Base-by-base conservation (phyloP, 192 early-diverging fungal species). In the Coemansia sp. region DNA sequence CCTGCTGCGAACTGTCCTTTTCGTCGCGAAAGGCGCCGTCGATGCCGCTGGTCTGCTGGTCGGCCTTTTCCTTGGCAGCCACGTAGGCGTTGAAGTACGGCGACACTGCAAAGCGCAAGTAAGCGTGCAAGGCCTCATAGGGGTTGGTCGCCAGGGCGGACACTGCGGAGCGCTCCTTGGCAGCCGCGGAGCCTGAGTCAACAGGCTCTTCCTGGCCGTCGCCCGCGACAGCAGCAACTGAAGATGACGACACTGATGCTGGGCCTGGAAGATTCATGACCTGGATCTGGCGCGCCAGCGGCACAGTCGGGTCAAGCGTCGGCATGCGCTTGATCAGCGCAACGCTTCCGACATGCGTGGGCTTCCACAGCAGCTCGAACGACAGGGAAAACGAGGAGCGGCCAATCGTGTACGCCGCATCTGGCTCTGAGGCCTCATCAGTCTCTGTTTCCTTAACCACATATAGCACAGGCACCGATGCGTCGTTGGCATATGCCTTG, bases 21-120 rank as follows among this genome's bases (percentile, higher is more conserved):
- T 93, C 61, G 45, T 92, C 59, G 71, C 88, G 60, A 51, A 75
- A 69, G 85, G 88, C 67, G 41, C 88, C 35, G 43, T 57, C 70
- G 33, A 20, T 20, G 58, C 33, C 57, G 26, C 57, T n/a, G 7
- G 36, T 44, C 33, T 68, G 68, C 60, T 76, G 71, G 38, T 85
- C 86, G 39, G 84, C 82, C 34, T 84, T 84, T 56, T 86, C 87
- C 69, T 91, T 89, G 21, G 92, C 89, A 65, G 83, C 77, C 23
- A 94, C 92, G 70, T 91, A 97, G 12, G 96, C 96, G 68, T 97
- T 94, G 73, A 99, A 99, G 85, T 95, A 96, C 12, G 97, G 97
- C 33, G 91, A 87, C 53, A 98, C 93, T 1, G 93, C 97, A 76
- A 92, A 88, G 71, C 96, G 95, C 66, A 99, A 90, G 68, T 93